phyloP scores from a whole-genome alignment of 192 early-diverging fungal genomes.

The Gamsiella multidivaricata region DNA sequence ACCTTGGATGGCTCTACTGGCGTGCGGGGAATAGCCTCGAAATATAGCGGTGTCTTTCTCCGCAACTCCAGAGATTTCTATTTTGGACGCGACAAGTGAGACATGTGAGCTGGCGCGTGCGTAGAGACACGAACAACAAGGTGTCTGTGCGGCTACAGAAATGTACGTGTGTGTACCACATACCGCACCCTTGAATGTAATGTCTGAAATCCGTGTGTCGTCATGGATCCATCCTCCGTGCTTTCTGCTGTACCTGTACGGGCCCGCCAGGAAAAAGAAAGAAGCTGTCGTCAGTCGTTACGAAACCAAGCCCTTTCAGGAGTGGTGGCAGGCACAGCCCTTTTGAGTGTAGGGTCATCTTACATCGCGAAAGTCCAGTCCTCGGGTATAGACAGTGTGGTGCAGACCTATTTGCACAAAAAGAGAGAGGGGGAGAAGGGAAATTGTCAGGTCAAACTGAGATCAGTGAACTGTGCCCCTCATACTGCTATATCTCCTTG shows the following conservation, averaged over 20 bases:
- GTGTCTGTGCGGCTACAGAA: no score
- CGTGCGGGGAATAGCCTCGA: constrained; percentile 14
- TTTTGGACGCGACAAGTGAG: background rate
- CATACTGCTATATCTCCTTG: background rate
- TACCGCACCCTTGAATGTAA: constrained; percentile 41
- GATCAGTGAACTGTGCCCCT: no score
- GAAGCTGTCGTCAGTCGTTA: background rate
- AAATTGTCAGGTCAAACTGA: background rate
- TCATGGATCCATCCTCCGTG: constrained; percentile 54
- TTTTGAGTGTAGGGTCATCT: background rate
- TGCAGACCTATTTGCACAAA: constrained; percentile 23
- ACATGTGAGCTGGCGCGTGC: no score
- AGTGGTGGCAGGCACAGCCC: background rate
- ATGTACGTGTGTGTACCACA: constrained; percentile 1
- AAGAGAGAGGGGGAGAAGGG: no score
- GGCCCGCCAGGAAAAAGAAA: background rate
- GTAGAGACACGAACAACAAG: no score
- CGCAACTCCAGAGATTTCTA: constrained; percentile 45
- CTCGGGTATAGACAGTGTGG: constrained; percentile 20
- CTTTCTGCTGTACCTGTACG: constrained; percentile 45
- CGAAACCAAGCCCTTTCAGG: background rate
- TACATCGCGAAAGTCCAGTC: constrained; percentile 50
- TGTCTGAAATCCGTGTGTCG: constrained; percentile 28
- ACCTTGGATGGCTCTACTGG: constrained; percentile 41
- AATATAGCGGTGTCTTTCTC: constrained; percentile 43